Base-by-base conservation (phyloP, 2,329 filamentous ascomycete genomes). In the Fusarium sp. region DNA sequence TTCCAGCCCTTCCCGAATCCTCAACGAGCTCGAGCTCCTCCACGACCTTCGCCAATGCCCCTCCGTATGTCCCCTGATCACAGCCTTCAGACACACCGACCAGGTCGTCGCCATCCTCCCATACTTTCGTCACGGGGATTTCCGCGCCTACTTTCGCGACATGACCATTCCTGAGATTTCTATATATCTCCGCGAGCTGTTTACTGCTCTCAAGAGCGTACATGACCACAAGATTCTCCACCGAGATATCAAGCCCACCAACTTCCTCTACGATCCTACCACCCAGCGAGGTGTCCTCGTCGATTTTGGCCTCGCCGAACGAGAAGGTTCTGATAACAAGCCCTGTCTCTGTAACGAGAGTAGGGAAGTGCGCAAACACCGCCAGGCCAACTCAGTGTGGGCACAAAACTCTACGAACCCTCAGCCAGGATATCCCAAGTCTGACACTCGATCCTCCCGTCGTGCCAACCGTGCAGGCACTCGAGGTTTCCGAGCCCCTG, bases 241-340 rank as follows among this genome's bases (percentile, higher is more conserved):
- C 81, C 92, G 95, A 73, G 95, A 98, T 80, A 98, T 98, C 81
- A 98, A 98, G 80, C 96, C 96, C 7, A 99, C 97, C 24, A 98
- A 98, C 80, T 98, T 98, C 78, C 89, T 98, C 42, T 98, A 98
- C 84, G 94, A 97, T 74, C 94, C 94, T 0, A 85, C 90, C 13
- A 90, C 92, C 50, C 90, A 92, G 77, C 92, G 94, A 64, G 96
- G 96, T 45, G 96, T 99, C 2, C 89, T 99, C 1, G 96, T 99
- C n/a, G 96, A 99, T 80, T 99, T 99, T 84, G 96, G 96, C n/a
- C 89, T 99, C 18, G 96, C 96, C 38, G 96, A 99, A 85, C 88
- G 92, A 60, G 91, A 94, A 80, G 92, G 93, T 24, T 91, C 90
- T 27, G 94, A 97, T 62, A 89, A 87, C 80, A 93, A 94, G 79